Evolutionary conservation across 2,329 filamentous ascomycete species (phyloP), one percentile per base, ranked within the genome.

Genomic region (Diplodia scrobiculata): DNA sequence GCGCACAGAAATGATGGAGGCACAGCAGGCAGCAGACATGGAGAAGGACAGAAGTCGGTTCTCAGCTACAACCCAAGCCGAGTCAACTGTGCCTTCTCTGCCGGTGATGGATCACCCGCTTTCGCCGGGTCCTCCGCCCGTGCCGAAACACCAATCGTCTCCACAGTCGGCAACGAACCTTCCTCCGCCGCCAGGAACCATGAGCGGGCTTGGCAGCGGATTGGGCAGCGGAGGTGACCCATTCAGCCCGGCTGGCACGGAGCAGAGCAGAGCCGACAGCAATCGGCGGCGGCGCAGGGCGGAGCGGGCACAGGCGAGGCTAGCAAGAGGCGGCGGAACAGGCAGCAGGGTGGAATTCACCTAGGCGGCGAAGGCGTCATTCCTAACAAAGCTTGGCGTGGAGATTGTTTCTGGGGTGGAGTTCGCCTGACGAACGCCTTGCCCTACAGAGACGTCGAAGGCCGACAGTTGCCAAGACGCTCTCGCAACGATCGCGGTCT

Each of bases 321-420:
- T 58, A 41, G 73, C 62, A 19, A 75, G 76, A n/a, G 59, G 59
- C 21, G 51, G 51, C 19, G 66, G 66, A 34, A 45, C 48, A 34
- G 59, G 66, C 38, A 77, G 74, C 63, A 73, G 76, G 32, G 77
- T 79, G 27, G 77, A 79, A 67, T 79, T 79, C 65, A 76, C 74
- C 68, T 79, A 66, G 64, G 54, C 53, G 51, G 62, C 41, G 29
- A 47, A 55, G 27, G 50, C 36, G 51, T 53, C 50, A 36, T 65
- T 14, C 58, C 58, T 62, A 62, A 50, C 45, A 50, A 76, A 77
- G 68, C 72, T 73, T 59, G 75, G 74, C 36, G 71, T 72, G 47
- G 54, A 69, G 58, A 73, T 76, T 34, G 75, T 74, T 17, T 77
- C 74, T 65, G 72, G 76, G 25, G 75, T 79, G 34, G 77, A 78